Evolutionary conservation across 768 basidiomycete genomes (phyloP).

Genomic region (Lentinus brumalis): DNA sequence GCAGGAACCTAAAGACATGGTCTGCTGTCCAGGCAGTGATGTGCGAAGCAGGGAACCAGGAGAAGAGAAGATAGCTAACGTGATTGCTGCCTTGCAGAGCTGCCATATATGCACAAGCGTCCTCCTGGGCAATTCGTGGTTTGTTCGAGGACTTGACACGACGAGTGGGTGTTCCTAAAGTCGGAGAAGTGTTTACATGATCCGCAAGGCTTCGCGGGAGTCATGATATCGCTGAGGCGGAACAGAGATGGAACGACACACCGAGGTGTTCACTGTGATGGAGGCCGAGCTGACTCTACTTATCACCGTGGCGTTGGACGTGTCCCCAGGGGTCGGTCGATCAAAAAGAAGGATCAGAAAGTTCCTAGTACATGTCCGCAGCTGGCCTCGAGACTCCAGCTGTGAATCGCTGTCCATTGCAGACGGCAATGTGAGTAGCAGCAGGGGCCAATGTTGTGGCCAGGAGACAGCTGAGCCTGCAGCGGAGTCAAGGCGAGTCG

Average conservation of each 20-base stretch:
- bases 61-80: background rate
- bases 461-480: background rate
- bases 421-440: background rate
- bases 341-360: conserved; percentile 17
- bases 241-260: background rate
- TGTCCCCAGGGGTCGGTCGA: conserved; percentile 3
- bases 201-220: too few relatives aligned
- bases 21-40: background rate
- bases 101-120: background rate
- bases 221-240: background rate
- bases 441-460: background rate
- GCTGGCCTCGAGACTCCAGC: background rate
- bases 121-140: too few relatives aligned
- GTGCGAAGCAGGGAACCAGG: conserved; percentile 1
- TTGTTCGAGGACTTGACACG: too few relatives aligned
- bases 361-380: background rate
- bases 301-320: conserved; percentile 17
- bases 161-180: too few relatives aligned
- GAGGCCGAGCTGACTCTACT: background rate
- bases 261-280: background rate
- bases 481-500: background rate
- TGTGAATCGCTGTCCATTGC: background rate
- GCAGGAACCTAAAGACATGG: background rate
- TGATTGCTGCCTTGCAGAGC: background rate
- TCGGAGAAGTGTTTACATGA: too few relatives aligned